A percentile compares a stretch with the other conserved stretches of the same genome.
Conservation (phyloP, 176 grass and related monocot genomes). For the Chrysopogon serrulatus region DNA sequence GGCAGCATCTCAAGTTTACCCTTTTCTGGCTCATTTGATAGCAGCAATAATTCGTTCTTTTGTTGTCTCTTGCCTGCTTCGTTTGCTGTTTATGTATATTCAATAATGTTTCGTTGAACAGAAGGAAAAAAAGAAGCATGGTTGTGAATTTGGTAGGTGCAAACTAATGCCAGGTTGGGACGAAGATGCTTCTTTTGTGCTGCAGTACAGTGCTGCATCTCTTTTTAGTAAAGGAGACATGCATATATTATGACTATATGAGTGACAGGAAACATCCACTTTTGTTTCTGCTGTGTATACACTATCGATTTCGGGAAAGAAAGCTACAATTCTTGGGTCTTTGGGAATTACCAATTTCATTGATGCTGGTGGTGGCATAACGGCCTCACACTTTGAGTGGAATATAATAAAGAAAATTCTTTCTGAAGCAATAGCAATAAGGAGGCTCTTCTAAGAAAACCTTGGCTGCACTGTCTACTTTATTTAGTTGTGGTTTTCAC, state of each 20-base stretch:
- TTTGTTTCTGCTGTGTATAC: slow-evolving; percentile 1
- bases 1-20: neutral
- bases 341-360: slow-evolving; percentile 3
- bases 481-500: neutral
- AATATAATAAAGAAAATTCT: neutral
- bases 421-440: neutral
- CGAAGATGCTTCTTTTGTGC: slow-evolving; percentile 13
- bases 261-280: neutral
- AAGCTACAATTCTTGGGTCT: slow-evolving; percentile 8
- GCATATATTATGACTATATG: too few relatives aligned
- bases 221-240: neutral
- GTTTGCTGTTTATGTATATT: neutral
- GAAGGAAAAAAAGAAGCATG: neutral
- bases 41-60: neutral
- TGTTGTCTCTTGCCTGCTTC: neutral
- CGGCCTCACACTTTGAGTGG: neutral
- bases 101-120: neutral
- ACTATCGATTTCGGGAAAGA: slow-evolving; percentile 3
- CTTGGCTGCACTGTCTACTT: neutral
- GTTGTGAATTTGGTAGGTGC: neutral
- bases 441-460: neutral
- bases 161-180: neutral
- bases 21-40: neutral
- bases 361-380: neutral
- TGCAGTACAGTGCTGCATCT: neutral